Percentiles rank a stretch among this genome's conserved stretches.
These are phyloP conservation scores for Alternaria conjuncta DNA, from an alignment of 2,329 filamentous ascomycete genomes.

Conservation along the genomic window DNA sequence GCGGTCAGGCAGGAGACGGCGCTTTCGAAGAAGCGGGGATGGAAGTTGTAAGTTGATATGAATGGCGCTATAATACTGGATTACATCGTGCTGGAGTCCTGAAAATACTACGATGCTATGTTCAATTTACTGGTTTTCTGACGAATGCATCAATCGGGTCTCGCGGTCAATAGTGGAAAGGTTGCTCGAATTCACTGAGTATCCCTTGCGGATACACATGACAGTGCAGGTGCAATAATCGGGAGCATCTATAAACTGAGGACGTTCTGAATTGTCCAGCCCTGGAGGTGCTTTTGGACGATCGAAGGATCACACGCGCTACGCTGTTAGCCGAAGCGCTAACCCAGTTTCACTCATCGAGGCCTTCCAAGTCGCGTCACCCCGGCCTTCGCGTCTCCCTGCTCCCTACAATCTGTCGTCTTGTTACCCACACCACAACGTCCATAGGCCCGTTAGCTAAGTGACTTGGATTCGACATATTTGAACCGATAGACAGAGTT, in stretches of 20 bases:
- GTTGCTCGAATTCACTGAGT: neutral
- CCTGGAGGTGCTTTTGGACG: neutral
- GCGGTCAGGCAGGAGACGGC: constrained; percentile 58
- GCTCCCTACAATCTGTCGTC: neutral
- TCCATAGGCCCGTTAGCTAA: neutral
- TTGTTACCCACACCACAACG: neutral
- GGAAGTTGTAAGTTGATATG: constrained; percentile 48
- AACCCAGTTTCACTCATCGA: neutral
- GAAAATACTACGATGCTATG: neutral
- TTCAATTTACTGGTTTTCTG: neutral
- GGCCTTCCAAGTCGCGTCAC: neutral
- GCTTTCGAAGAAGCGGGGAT: constrained; percentile 50
- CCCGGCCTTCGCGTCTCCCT: neutral
- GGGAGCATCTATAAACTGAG: neutral
- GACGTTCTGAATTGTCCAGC: neutral
- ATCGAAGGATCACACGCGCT: neutral
- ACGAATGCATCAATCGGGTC: neutral
- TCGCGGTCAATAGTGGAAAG: neutral
- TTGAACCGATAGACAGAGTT: neutral
- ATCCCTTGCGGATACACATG: neutral
- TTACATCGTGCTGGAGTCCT: neutral
- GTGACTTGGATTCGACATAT: neutral
- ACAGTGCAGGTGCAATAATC: neutral
- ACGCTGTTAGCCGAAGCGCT: neutral
- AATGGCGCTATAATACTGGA: neutral